These are phyloP conservation scores for Punctularia strigosozonata DNA, from an alignment of 768 basidiomycete genomes.

Conservation along the genomic window DNA sequence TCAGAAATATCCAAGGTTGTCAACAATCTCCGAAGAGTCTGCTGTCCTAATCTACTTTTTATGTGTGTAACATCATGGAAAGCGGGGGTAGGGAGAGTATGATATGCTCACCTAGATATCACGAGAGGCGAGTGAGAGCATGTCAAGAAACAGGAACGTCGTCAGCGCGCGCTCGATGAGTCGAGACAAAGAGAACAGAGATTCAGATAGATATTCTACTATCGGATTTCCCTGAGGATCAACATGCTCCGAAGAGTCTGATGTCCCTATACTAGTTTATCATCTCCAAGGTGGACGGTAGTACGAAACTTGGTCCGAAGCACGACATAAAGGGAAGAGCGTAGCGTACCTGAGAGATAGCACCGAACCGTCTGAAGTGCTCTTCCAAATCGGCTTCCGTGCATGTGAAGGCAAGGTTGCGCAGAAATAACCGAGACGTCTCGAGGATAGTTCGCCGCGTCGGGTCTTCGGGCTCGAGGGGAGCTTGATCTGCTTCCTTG, in stretches of 20 bases:
- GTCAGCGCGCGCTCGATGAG: constrained; percentile 4
- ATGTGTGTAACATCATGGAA: background rate
- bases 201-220: constrained; percentile 43
- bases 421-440: constrained; percentile 78
- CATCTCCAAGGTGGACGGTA: constrained; percentile 20
- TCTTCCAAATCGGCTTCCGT: constrained; percentile 56
- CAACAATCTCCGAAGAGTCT: too few relatives aligned
- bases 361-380: constrained; percentile 59
- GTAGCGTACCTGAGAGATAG: constrained; percentile 59
- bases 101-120: constrained; percentile 25
- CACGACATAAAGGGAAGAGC: background rate
- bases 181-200: constrained; percentile 5
- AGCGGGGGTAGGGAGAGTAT: background rate
- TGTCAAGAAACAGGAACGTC: background rate
- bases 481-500: too few relatives aligned
- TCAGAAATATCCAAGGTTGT: too few relatives aligned
- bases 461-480: constrained; percentile 21
- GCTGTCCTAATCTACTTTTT: too few relatives aligned
- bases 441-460: constrained; percentile 43
- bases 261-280: constrained; percentile 43
- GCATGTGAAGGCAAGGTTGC: constrained; percentile 88
- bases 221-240: constrained; percentile 41
- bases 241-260: constrained; percentile 35
- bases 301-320: background rate
- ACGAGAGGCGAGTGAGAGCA: constrained; percentile 6